phyloP scores from a whole-genome alignment of 768 basidiomycete genomes.

The Neoboletus subvelutipes region DNA sequence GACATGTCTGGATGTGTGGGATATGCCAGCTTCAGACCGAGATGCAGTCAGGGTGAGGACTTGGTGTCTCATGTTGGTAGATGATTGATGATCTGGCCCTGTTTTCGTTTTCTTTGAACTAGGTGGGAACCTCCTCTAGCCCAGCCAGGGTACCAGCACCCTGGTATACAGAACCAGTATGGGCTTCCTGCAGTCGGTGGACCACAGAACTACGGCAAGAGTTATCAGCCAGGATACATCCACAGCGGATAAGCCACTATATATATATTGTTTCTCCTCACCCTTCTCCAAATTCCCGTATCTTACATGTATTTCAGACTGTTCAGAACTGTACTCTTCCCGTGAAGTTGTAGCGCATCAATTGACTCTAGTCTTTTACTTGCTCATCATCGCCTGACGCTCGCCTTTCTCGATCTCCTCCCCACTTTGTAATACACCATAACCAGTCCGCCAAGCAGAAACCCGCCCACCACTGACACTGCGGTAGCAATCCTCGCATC shows the following conservation, averaged over 20 bases:
- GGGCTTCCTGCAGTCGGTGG: background rate
- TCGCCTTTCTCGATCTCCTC: constrained; percentile 6
- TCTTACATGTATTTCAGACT: background rate
- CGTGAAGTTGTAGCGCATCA: background rate
- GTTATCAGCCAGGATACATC: constrained; percentile 32
- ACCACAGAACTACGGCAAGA: constrained; percentile 16
- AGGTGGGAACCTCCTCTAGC: constrained; percentile 39
- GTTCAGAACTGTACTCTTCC: background rate
- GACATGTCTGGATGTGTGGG: constrained; percentile 66
- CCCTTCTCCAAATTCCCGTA: background rate
- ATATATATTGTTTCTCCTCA: background rate
- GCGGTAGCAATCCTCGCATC: constrained; percentile 20
- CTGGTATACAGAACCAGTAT: constrained; percentile 19
- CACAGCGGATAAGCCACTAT: constrained; percentile 13
- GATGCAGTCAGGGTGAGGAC: constrained; percentile 48
- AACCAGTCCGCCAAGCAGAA: constrained; percentile 35
- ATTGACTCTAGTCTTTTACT: constrained; percentile 1
- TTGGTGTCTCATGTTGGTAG: background rate
- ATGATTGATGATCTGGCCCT: background rate
- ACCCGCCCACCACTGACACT: constrained; percentile 35
- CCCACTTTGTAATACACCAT: constrained; percentile 16
- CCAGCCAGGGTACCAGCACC: constrained; percentile 40
- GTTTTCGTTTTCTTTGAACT: background rate
- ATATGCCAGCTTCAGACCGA: constrained; percentile 68
- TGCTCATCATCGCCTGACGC: constrained; percentile 1